Evolutionary conservation across 2,329 filamentous ascomycete genomes (phyloP).

Genomic region (Thelonectria olida): DNA sequence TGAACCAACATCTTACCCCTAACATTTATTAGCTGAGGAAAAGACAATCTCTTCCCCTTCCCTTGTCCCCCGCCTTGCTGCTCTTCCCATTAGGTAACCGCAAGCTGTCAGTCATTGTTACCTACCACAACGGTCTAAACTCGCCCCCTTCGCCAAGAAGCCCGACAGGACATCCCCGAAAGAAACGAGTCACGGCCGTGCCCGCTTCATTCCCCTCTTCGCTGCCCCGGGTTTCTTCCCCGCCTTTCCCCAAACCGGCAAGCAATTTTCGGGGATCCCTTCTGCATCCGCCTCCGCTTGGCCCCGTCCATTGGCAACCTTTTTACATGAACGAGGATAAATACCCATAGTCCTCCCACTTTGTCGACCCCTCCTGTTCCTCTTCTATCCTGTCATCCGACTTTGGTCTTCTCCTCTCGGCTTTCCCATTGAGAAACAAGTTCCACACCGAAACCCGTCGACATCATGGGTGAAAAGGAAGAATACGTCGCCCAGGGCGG

Average conservation of each 20-base stretch:
- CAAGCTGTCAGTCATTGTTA: constrained; percentile 4
- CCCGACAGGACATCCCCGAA: neutral
- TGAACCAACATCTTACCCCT: neutral
- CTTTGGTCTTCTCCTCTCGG: neutral
- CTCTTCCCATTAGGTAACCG: constrained; percentile 18
- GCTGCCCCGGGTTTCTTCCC: constrained; percentile 24
- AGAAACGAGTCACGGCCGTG: constrained; percentile 16
- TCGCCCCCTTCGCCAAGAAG: neutral
- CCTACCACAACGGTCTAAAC: no score
- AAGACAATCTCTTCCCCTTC: neutral
- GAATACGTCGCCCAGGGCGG: constrained; percentile 5
- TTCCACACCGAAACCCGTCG: neutral
- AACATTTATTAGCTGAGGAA: neutral
- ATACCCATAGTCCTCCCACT: constrained; percentile 12
- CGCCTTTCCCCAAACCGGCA: constrained; percentile 27
- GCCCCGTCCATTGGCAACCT: constrained; percentile 2
- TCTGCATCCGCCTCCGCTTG: constrained; percentile 6
- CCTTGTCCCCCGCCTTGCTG: neutral
- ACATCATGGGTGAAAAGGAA: constrained; percentile 31
- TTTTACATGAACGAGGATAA: constrained; percentile 18
- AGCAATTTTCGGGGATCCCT: constrained; percentile 3
- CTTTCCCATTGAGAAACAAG: neutral
- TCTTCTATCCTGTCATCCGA: neutral
- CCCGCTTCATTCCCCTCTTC: constrained; percentile 3
- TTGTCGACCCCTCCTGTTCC: neutral